Conservation (phyloP, 352 stramenopile genomes). For the Globisporangium acanthophoron region DNA sequence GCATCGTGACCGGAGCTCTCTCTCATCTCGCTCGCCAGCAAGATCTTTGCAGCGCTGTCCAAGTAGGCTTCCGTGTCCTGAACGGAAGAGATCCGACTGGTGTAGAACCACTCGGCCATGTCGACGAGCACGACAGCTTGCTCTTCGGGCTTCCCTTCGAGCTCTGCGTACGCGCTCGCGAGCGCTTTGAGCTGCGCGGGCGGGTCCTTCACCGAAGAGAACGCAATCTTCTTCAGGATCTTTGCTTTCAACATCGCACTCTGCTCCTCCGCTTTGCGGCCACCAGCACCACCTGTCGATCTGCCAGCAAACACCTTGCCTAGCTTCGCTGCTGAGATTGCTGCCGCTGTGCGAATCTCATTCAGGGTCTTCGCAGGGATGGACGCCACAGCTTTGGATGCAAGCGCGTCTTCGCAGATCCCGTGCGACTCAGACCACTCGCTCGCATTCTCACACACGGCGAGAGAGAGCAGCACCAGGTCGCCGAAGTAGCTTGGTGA, state of each 20-base stretch:
- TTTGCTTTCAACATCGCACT: constrained; percentile 48
- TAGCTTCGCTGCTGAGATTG: constrained; percentile 56
- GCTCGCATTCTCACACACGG: constrained; percentile 37
- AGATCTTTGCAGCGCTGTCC: constrained; percentile 36
- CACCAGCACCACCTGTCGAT: constrained; percentile 8
- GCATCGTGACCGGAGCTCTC: not conserved
- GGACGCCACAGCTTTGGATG: constrained; percentile 5
- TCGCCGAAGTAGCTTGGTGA: constrained; percentile 26
- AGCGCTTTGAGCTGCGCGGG: constrained; percentile 52
- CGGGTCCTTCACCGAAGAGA: constrained; percentile 54
- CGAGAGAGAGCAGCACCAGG: constrained; percentile 49
- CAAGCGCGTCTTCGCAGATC: constrained; percentile 29
- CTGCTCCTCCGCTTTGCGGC: constrained; percentile 28
- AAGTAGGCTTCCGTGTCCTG: constrained; percentile 56
- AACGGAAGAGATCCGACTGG: constrained; percentile 43
- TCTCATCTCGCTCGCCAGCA: constrained; percentile 30
- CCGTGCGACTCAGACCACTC: constrained; percentile 40
- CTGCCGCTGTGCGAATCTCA: constrained; percentile 43
- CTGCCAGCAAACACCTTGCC: constrained; percentile 23
- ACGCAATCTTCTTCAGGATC: constrained; percentile 63
- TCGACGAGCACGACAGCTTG: constrained; percentile 66
- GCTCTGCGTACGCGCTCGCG: constrained; percentile 42
- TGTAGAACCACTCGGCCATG: constrained; percentile 83
- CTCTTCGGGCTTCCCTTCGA: constrained; percentile 58
- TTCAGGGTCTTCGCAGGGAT: constrained; percentile 27